Evolutionary conservation across 2,329 filamentous ascomycete species (phyloP), one percentile per base, ranked within the genome.

Genomic region (Myriosclerotinia duriaeana): DNA sequence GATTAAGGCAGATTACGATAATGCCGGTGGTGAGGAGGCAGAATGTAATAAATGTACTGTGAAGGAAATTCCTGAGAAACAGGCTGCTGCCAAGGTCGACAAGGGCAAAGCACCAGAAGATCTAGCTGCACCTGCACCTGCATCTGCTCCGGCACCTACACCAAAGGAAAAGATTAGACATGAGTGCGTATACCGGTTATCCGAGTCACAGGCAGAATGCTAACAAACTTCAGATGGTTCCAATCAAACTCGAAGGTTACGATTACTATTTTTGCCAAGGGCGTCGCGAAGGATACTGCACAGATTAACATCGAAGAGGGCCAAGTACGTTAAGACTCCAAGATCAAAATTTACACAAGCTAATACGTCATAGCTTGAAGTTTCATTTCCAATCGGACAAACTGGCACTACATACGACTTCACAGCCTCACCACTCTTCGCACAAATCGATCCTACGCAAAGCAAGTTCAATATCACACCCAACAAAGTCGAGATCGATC

Each of bases 401-500:
- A 80, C 82, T 7, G 77, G 64, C 22, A 77, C 72, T 40, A 82
- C 84, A 53, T 90, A 85, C 70, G 82, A 85, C 68, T 88, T 86
- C 74, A 83, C 81, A 0, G 82, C 92, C 53, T 83, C 87, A 22
- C 87, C 90, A 7, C 84, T 94, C 4, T 92, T 84, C 76, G 86
- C 84, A 17, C 76, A 83, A 12, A 87, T 96, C 72, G 84, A 91
- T 63, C 78, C 85, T 0, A 73, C 81, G 1, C 78, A 82, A 42
- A 92, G 87, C 26, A 88, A 82, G 54, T 85, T 81, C 71, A 84
- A 82, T 1, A 84, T 96, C 64, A 89, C 90, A 53, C 83, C 89
- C 1, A 92, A 87, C 74, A 97, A 97, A 77, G 83, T 96, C 64
- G 93, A 96, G 77, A 80, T 97, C 48, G 84, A 80, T 14, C 83